Base-by-base conservation (phyloP, 192 early-diverging fungal species). In the Spinellus fusiger region DNA sequence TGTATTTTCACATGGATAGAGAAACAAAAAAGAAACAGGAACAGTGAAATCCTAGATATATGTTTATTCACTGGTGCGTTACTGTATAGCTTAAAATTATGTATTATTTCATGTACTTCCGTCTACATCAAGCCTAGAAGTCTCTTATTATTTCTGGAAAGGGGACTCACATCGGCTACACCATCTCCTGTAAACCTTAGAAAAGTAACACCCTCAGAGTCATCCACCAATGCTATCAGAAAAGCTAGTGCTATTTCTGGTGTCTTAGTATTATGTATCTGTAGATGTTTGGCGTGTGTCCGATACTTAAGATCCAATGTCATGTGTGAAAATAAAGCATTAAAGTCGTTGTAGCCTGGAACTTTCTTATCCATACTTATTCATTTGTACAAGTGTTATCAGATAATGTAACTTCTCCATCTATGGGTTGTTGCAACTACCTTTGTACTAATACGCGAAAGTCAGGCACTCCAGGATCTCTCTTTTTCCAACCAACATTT, bases 391-490 rank as follows among this genome's bases (percentile, higher is more conserved):
- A 26, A 38, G 34, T 20, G 5, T 16, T 22, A 46, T 44, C 13
- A 25, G 22, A 13, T 46, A 31, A 31, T 57, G 5, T 44, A 22
- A 7, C 15, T 23, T 18, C 9, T 4, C 5, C 3, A 27, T 13
- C n/a, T 44, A 31, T 48, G 22, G 10, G n/a, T n/a, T n/a, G n/a
- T 22, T 49, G 12, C 5, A 26, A 52, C 46, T 66, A 77, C 78
- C 65, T 69, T 38, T 33, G 35, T 6, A 80, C 79, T 6, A 67
- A 64, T 5, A 80, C 64, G 2, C 62, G 68, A 54, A 69, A 77
- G 49, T 77, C 68, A 23, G 79, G 79, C 8, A 48, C 52, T 12
- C 79, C 71, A 5, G 79, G 76, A n/a, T 75, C 62, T 10, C 74
- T 60, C 50, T 80, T 80, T 50, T 75, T 77, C 56, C 71, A 80